Evolutionary conservation across 2,329 filamentous ascomycete genomes (phyloP), one percentile per base, ranked within the genome.

Genomic region (Cordyceps pruinosa): DNA sequence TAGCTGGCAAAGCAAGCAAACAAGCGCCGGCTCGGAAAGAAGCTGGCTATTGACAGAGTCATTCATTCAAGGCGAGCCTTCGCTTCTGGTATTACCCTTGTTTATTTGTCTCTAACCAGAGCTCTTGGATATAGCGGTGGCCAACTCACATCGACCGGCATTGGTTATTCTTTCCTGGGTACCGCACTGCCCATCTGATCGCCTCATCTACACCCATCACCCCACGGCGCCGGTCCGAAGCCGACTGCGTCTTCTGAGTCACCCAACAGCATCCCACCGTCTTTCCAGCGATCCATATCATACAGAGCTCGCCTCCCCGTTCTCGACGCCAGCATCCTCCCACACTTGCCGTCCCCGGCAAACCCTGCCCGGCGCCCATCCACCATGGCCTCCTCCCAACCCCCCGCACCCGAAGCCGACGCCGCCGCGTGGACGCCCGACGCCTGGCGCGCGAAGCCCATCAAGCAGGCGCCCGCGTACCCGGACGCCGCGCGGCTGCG

Each of bases 381-480:
- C 17, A 32, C 30, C 15, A 59, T 56, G 57, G 25, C 46, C 25
- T 41, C 57, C 45, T n/a, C 53, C 17, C 53, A 53, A 35, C 39
- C 37, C 12, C 51, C 56, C 15, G 47, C 47, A 6, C 25, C 49
- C 17, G 17, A 26, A 28, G 32, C 42, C 23, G 30, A 34, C 21
- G 30, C 26, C 15, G 3, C 44, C 17, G n/a, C 21, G 34, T 88
- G 85, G 84, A 72, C 76, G 12, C 85, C 83, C 8, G 75, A 77
- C 67, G 88, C 89, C 44, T 94, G 89, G 89, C 81, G 85, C 64
- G 78, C 81, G 56, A 91, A 89, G 70, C 88, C 88, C 41, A 88
- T 92, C 72, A 89, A 89, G 71, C 89, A 94, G 71, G 77, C 82
- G 13, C 87, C 90, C 28, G 74, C 79, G 35, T 93, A 93, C 69